Evolutionary conservation across 257 asterid genomes (phyloP), one percentile per base, ranked within the genome.

Genomic region (Solanum microdontum): DNA sequence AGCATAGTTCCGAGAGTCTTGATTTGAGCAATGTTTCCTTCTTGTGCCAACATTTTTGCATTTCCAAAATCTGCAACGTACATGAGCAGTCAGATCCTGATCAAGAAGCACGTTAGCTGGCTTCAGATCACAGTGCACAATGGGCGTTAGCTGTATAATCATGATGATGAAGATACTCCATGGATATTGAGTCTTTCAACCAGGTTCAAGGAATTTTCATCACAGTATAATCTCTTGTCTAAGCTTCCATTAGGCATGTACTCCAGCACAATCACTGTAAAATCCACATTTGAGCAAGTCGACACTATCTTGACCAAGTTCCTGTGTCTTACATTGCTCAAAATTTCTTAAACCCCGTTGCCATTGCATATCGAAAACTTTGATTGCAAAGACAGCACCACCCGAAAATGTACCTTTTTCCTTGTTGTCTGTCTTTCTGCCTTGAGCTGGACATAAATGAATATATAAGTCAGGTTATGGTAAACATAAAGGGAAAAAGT

Each of bases 201-300:
- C 37, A 34, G 37, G 37, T 5, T 34, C 8, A 90, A 34, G 37
- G 84, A 68, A 62, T 55, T 30, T 26, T 37, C 34, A 43, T 83
- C 32, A 3, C 89, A 89, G 79, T 92, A 48, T 76, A 92, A 62
- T 92, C 90, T 86, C 6, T 64, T 77, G 14, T 91, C 89, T 24
- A 91, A 82, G 88, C 87, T 92, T 55, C 93, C 92, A 82, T 91
- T 90, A 34, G 92, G 92, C 92, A 91, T 88, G 70, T 70, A 92
- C 89, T 92, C 90, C 19, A 91, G 89, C 58, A 91, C 82, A 89
- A 91, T 90, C 45, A 93, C 93, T 86, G 58, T 91, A 43, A 92
- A 89, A n/a, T 91, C 93, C 82, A 86, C 7, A 88, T 92, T 91
- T 37, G 92, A 85, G 91, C 93, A 92, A 70, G 90, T 83, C 24